phyloP scores from a whole-genome alignment of 345 rosid species.

The Populus tremula region DNA sequence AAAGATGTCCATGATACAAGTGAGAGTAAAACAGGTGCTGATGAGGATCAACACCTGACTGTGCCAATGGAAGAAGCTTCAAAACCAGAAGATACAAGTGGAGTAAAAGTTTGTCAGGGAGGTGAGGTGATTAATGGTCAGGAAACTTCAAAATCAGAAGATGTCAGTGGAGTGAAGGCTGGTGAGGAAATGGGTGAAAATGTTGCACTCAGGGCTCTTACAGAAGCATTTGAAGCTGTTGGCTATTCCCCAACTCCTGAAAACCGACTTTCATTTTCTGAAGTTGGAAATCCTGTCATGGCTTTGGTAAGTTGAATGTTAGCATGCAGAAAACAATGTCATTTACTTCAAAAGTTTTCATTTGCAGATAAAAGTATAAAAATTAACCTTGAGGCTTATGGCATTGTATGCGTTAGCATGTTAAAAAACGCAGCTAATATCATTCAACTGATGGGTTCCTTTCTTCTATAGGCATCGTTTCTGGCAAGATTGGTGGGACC shows the following conservation, averaged over 20 bases:
- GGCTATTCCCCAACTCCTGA: slow-evolving; percentile 67
- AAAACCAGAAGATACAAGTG: slow-evolving; percentile 51
- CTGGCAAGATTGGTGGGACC: slow-evolving; percentile 60
- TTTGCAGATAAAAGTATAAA: neutral
- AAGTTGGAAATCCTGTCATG: slow-evolving; percentile 95
- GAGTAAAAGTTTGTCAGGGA: slow-evolving; percentile 40
- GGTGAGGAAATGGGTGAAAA: slow-evolving; percentile 42
- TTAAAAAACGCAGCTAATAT: neutral
- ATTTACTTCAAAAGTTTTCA: neutral
- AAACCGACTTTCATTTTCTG: slow-evolving; percentile 70
- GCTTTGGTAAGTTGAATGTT: slow-evolving; percentile 69
- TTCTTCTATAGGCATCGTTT: slow-evolving; percentile 65
- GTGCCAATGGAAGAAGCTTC: slow-evolving; percentile 51
- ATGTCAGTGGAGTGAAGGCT: slow-evolving; percentile 37
- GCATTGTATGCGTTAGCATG: neutral
- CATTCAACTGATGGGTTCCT: slow-evolving; percentile 1
- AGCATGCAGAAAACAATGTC: neutral
- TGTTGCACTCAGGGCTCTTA: slow-evolving; percentile 66
- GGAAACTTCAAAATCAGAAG: slow-evolving; percentile 43
- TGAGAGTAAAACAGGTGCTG: slow-evolving; percentile 42
- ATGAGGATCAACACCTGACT: slow-evolving; percentile 45
- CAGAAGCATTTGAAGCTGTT: slow-evolving; percentile 84
- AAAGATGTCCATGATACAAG: slow-evolving; percentile 55
- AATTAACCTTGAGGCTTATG: neutral
- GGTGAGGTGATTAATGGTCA: slow-evolving; percentile 32